Base-by-base conservation (phyloP, 2,329 filamentous ascomycete species). In the Phyllosticta citribraziliensis region DNA sequence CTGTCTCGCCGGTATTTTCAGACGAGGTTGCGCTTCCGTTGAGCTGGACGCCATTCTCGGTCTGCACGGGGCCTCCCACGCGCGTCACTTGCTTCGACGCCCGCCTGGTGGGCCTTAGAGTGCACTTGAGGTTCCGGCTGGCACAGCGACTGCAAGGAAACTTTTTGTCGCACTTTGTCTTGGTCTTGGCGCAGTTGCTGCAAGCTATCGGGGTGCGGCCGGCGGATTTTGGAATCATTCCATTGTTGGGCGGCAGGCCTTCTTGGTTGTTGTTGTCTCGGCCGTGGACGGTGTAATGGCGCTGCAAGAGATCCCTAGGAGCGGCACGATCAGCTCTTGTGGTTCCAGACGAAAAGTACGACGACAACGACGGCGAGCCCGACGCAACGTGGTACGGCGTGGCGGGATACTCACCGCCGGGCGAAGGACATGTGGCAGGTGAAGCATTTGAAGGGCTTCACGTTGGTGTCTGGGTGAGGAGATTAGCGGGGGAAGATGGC, bases 391-490 rank as follows among this genome's bases (percentile, higher is more conserved):
- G 12, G 54, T 30, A 61, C 25, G 50, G 47, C 19, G 57, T 10
- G 40, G n/a, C 24, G 22, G n/a, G 4, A 55, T 11, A 73, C 76
- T 61, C 68, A 81, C 79, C 78, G 74, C 65, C 79, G 72, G 64
- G 79, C 78, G 66, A 81, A 81, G 62, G 78, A 80, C 79, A 81
- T 81, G 63, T 81, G 78, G 66, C 79, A 81, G 40, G 77, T 80
- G 63, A 78, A 79, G 69, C 79, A 81, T 70, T 80, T 80, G 74
- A 79, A 81, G 2, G 79, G 79, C 69, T 81, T 81, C n/a, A 81
- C 77, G 67, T 80, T 80, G 60, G 78, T 81, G 65, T 81, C 78
- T 80, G 65, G 62, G 55, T 63, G 52, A 62, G 57, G 58, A 62
- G 22, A 55, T 67, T 47, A 65, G 63, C 51, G 10, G 61, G 53